These are phyloP conservation scores for Colletotrichum magnum DNA, from an alignment of 2,329 filamentous ascomycete species.

Conservation along the genomic window DNA sequence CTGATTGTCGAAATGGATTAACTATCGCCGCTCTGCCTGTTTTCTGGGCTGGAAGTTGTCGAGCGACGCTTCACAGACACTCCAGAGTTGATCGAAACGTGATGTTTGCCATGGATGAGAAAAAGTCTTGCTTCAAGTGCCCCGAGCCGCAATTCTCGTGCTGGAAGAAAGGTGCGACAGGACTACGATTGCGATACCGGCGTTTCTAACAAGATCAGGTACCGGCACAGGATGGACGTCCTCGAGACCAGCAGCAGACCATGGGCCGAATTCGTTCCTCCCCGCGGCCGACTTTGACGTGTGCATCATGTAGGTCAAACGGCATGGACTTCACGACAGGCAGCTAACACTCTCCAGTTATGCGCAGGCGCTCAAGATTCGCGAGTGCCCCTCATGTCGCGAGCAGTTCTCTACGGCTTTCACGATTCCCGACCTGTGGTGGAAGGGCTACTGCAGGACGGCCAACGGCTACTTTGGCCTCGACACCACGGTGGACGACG, in stretches of 20 bases:
- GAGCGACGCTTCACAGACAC: neutral
- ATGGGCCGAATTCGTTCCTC: neutral
- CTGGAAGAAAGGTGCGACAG: conserved; percentile 34
- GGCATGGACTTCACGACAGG: too few relatives aligned
- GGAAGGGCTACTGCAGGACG: conserved; percentile 50
- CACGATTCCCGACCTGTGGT: conserved; percentile 52
- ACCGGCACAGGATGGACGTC: neutral
- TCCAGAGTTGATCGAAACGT: neutral
- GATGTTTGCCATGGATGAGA: neutral
- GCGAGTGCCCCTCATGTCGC: conserved; percentile 47
- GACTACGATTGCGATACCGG: too few relatives aligned
- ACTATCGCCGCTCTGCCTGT: neutral
- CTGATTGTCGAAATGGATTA: conserved; percentile 1
- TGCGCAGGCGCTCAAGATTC: conserved; percentile 49
- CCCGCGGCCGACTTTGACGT: conserved; percentile 18
- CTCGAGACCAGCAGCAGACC: neutral
- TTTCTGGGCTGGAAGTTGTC: neutral
- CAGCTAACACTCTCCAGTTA: conserved; percentile 43
- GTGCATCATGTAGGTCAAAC: conserved; percentile 27
- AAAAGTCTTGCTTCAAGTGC: conserved; percentile 10
- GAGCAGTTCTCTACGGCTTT: conserved; percentile 44
- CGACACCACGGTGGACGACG: conserved; percentile 41
- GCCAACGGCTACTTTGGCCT: conserved; percentile 58
- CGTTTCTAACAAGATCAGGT: conserved; percentile 3
- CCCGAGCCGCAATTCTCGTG: conserved; percentile 3